Conservation (phyloP, 208 protist species). For the Leishmania mexicana region DNA sequence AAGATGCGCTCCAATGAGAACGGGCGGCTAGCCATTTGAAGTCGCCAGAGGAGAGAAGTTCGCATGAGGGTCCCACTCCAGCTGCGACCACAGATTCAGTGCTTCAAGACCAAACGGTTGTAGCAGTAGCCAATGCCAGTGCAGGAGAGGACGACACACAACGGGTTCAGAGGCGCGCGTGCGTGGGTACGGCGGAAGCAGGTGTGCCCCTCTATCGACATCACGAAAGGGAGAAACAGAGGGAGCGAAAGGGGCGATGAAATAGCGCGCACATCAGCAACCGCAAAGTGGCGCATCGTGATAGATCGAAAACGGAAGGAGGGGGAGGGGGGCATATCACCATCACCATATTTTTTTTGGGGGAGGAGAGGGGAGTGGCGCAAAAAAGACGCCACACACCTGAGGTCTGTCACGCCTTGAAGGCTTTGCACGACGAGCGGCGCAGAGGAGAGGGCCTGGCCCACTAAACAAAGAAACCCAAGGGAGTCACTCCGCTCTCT, state of each 20-base stretch:
- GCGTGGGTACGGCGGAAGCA: neutral
- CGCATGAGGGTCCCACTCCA: neutral
- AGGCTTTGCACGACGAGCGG: neutral
- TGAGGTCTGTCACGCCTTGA: neutral
- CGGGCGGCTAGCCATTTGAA: neutral
- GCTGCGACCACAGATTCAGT: neutral
- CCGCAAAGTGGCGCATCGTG: neutral
- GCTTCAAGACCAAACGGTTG: neutral
- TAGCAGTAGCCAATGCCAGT: neutral
- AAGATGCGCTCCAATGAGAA: constrained; percentile 38
- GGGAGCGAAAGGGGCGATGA: neutral
- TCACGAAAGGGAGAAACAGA: too few relatives aligned
- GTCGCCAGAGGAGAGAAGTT: neutral
- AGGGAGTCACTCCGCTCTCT: neutral
- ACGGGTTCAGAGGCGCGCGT: neutral
- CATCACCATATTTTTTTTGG: neutral
- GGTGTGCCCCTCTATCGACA: neutral
- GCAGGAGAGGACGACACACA: neutral
- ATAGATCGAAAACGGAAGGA: neutral
- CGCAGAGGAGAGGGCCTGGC: neutral
- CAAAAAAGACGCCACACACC: neutral
- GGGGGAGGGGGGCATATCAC: neutral
- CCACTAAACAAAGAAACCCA: neutral
- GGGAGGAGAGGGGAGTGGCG: neutral
- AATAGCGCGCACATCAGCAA: neutral